A percentile compares a stretch with the other conserved stretches of the same genome.
Conservation (phyloP, 2,329 filamentous ascomycete species). For the Cryphonectria parasitica region DNA sequence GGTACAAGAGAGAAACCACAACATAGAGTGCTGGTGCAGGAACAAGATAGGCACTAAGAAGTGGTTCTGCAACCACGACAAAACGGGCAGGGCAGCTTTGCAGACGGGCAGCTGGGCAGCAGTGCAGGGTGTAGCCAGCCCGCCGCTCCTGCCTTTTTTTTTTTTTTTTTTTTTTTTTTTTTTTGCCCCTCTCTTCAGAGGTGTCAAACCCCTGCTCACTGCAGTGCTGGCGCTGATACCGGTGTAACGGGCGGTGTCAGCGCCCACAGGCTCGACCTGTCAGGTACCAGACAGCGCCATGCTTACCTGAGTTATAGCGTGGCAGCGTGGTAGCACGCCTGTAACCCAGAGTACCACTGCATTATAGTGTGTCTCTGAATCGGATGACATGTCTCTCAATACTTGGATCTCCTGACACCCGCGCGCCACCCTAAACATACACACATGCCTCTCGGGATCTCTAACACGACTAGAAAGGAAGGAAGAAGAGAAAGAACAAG, state of each 20-base stretch:
- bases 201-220: neutral
- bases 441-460: neutral
- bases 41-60: neutral
- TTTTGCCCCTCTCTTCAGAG: neutral
- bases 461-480: neutral
- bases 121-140: neutral
- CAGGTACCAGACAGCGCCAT: neutral
- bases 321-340: neutral
- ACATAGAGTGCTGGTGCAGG: neutral
- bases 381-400: neutral
- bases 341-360: neutral
- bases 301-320: neutral
- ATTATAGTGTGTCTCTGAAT: neutral
- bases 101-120: neutral
- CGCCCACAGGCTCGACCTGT: conserved; percentile 1
- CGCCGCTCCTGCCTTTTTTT: too few relatives aligned
- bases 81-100: neutral
- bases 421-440: neutral
- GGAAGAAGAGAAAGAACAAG: too few relatives aligned
- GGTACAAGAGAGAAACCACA: neutral
- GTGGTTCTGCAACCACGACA: neutral
- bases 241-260: neutral
- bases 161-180: neutral
- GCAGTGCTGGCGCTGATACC: neutral
- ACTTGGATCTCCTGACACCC: neutral